These are phyloP conservation scores for Salvia sclarea DNA, from an alignment of 305 asterid genomes.

Conservation along the genomic window DNA sequence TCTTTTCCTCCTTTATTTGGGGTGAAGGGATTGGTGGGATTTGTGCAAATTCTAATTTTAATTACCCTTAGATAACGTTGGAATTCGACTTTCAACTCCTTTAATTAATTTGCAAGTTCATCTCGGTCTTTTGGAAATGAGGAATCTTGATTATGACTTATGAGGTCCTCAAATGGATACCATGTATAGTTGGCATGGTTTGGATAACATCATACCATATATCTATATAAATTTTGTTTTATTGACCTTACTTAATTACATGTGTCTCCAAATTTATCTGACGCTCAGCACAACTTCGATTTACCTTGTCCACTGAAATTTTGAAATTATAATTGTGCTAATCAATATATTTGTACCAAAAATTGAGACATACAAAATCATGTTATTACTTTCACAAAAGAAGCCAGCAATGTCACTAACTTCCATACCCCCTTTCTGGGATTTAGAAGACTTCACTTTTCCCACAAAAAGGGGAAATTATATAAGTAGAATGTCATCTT, in stretches of 20 bases:
- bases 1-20: not conserved
- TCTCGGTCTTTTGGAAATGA: constrained; percentile 12
- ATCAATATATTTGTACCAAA: constrained; percentile 17
- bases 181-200: constrained; percentile 1
- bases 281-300: not conserved
- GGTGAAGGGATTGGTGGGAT: constrained; percentile 32
- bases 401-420: too few species aligned
- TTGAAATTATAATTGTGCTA: too few species aligned
- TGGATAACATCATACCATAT: not conserved
- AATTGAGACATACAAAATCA: constrained; percentile 37
- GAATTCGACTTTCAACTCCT: constrained; percentile 1
- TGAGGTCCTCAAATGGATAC: constrained; percentile 29
- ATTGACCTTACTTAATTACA: not conserved
- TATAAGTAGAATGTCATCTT: not conserved
- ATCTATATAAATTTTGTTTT: not conserved
- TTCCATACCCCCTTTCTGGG: not conserved
- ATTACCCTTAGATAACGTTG: constrained; percentile 18
- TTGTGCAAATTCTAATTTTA: constrained; percentile 44
- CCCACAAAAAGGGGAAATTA: not conserved
- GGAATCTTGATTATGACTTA: constrained; percentile 22
- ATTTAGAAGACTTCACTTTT: constrained; percentile 16
- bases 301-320: too few species aligned
- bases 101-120: constrained; percentile 13
- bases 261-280: not conserved
- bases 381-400: too few species aligned